Evolutionary conservation across 352 stramenopile species (phyloP).

Genomic region (Pythium aquatile): DNA sequence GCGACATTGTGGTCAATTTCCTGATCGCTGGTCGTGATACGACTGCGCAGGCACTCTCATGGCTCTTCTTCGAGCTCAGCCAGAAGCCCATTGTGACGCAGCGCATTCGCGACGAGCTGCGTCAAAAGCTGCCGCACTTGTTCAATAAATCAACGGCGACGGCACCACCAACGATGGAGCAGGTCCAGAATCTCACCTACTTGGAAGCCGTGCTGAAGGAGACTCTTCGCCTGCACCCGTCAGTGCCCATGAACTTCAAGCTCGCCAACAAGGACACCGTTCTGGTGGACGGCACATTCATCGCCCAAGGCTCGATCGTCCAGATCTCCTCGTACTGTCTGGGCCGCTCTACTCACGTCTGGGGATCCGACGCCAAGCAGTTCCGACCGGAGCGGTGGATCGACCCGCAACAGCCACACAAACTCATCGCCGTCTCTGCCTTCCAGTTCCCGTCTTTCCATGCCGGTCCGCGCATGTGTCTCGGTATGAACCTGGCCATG

Average conservation of each 20-base stretch:
- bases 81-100: conserved; percentile 34
- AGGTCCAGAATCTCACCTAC: conserved; percentile 22
- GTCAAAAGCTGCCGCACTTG: neutral
- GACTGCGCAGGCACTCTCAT: conserved; percentile 43
- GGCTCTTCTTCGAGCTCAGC: conserved; percentile 48
- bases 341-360: conserved; percentile 28
- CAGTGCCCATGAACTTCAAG: conserved; percentile 39
- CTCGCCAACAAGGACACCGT: conserved; percentile 27
- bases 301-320: conserved; percentile 26
- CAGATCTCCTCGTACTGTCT: conserved; percentile 33
- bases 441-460: conserved; percentile 55
- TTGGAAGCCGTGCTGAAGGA: conserved; percentile 32
- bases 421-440: conserved; percentile 25
- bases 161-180: conserved; percentile 24
- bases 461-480: conserved; percentile 42
- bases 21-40: conserved; percentile 57
- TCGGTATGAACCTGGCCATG: conserved; percentile 45
- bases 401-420: conserved; percentile 17
- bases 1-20: conserved; percentile 56
- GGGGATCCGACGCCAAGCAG: conserved; percentile 28
- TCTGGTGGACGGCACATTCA: conserved; percentile 36
- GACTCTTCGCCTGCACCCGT: conserved; percentile 39
- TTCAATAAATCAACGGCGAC: conserved; percentile 1
- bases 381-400: conserved; percentile 38
- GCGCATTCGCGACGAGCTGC: conserved; percentile 25